Base-by-base conservation (phyloP, 2,329 filamentous ascomycete genomes). In the Daldinia sp. region DNA sequence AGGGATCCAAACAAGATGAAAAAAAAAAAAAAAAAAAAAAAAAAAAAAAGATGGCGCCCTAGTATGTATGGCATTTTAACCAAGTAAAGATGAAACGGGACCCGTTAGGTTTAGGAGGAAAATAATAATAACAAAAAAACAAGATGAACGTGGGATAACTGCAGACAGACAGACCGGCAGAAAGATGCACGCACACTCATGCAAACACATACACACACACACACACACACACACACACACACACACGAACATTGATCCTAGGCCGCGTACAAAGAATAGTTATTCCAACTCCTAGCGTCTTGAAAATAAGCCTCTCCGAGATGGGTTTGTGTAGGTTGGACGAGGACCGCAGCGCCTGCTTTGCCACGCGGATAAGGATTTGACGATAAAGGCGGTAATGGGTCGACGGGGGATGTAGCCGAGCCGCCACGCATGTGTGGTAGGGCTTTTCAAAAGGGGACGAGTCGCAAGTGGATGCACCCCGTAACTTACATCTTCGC, bases 381-480 rank as follows among this genome's bases (percentile, higher is more conserved):
- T 23, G 50, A 63, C 60, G 18, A 35, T 23, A 41, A 66, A 39
- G 62, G 58, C 68, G 65, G 68, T 59, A 66, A 64, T 62, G 62
- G 62, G 63, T 71, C 60, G 68, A 68, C 55, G 50, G 60, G 46
- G 55, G 48, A 56, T 62, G 48, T 68, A 63, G 61, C 68, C 65
- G 62, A 68, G 62, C 68, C 65, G 68, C 65, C 65, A 68, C 65
- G 65, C 68, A 70, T 70, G 60, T 58, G 58, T 56, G 41, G 57
- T 55, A 61, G 53, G 42, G 48, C 35, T 13, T 15, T 23, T 23
- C 20, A 23, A 23, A 18, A 46, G 51, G 59, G 54, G 42, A 59
- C 48, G 55, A 58, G n/a, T 13, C 50, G 55, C 48, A 50, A 63
- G 58, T 67, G 60, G 65, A 55, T 61, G 54, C 41, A 59, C 30